Base-by-base conservation (phyloP, 1,284 basidiomycete genomes). In the Marasmius oreades region DNA sequence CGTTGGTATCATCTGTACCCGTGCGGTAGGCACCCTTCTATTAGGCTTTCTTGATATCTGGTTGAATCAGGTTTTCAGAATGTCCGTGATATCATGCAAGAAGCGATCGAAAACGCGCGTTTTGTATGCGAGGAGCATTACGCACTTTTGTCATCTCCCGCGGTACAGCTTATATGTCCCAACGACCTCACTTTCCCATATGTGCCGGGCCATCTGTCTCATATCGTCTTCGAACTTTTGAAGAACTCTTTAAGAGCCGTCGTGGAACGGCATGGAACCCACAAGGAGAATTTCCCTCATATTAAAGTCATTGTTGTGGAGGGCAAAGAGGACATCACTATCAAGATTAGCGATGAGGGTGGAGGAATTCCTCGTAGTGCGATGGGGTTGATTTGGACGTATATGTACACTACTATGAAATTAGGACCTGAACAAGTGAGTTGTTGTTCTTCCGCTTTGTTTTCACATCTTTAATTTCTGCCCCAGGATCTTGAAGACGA, bases 61-160 rank as follows among this genome's bases (percentile, higher is more conserved):
- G 6, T 51, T 55, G 52, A 52, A n/a, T n/a, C 23, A 2, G 47
- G 48, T 52, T 55, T n/a, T 53, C 62, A 91, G 82, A 97, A 95
- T 69, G 88, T 98, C 0, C 92, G 94, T 64, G 93, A 97, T 67
- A 95, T 97, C 60, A 88, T 95, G n/a, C 92, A 93, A 70, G 97
- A 99, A 78, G 93, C 97, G 0, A 98, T 99, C 64, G 96, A 99
- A 72, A 99, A 99, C 70, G 95, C 97, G 3, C 85, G 94, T 28
- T 99, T 94, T 70, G 95, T 99, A 7, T 98, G 96, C 74, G 96
- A 98, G 75, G 96, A 98, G 69, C 95, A 98, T 73, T 97, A 94
- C 65, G 88, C 86, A 3, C 89, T 99, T 76, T 98, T 98, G 85
- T 93, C 90, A 63, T 94, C 92, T 0, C 96, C 97, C 0, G 93